These are phyloP conservation scores for Pseudogymnoascus sp. DNA, from an alignment of 2,329 filamentous ascomycete genomes.

Conservation along the genomic window DNA sequence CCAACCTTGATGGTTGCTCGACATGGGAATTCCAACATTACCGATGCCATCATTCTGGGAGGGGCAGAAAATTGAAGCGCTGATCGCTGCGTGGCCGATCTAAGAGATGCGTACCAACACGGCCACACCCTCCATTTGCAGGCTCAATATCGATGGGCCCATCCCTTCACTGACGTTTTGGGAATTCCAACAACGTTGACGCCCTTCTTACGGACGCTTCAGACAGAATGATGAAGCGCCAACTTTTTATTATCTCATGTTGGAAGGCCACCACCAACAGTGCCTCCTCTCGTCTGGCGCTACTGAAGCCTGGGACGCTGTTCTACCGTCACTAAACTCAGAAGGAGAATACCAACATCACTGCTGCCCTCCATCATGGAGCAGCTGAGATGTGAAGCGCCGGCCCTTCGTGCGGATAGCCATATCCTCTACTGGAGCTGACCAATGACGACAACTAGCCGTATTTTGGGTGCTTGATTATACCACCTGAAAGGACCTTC, in stretches of 20 bases:
- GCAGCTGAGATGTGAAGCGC: not conserved
- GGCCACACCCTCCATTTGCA: not conserved
- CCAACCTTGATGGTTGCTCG: not conserved
- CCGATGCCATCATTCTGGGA: not conserved
- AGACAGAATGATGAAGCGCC: not conserved
- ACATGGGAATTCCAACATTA: not conserved
- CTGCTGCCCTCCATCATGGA: not conserved
- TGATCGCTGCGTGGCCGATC: not conserved
- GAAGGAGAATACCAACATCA: not conserved
- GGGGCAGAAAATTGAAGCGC: not conserved
- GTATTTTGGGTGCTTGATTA: not conserved
- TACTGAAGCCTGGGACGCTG: not conserved
- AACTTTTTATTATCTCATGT: not conserved
- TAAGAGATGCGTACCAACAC: not conserved
- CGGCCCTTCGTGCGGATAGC: not conserved
- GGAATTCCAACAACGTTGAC: not conserved
- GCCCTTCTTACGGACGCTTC: not conserved
- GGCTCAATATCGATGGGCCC: not conserved
- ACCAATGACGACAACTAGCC: not conserved
- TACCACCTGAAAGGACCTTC: not conserved
- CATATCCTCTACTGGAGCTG: not conserved
- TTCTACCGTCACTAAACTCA: not conserved
- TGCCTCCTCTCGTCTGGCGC: not conserved
- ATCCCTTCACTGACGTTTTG: not conserved
- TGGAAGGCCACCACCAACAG: not conserved